Percentiles rank a stretch among this genome's conserved stretches.
Conservation (phyloP, 1,284 basidiomycete species). For the Caloboletus firmus region DNA sequence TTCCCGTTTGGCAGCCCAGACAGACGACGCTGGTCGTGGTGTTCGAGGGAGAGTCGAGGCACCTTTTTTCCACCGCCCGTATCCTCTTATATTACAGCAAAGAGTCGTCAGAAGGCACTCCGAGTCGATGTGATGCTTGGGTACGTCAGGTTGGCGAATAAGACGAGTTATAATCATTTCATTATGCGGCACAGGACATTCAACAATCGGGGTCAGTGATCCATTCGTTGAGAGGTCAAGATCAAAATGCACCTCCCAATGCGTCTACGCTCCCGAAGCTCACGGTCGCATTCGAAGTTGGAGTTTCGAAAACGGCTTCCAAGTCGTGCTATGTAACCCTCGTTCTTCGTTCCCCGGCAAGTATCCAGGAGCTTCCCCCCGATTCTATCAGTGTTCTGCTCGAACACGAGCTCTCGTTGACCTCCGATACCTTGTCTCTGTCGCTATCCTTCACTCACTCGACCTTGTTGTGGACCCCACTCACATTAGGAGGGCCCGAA, state of each 20-base stretch:
- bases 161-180: neutral
- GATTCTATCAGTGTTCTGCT: conserved; percentile 14
- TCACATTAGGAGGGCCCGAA: conserved; percentile 1
- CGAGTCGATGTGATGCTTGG: conserved; percentile 21
- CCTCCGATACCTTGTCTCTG: conserved; percentile 20
- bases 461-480: conserved; percentile 19
- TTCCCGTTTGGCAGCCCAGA: conserved; percentile 30
- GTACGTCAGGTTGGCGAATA: conserved; percentile 7
- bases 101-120: conserved; percentile 2
- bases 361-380: conserved; percentile 1
- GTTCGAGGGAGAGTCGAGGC: conserved; percentile 24
- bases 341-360: conserved; percentile 15
- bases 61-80: conserved; percentile 22
- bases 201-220: conserved; percentile 14
- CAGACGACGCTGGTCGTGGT: conserved; percentile 26
- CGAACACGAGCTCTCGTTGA: conserved; percentile 21
- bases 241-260: conserved; percentile 10
- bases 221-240: conserved; percentile 14
- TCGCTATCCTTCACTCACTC: conserved; percentile 28
- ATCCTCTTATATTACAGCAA: conserved; percentile 19
- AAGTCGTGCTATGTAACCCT: conserved; percentile 9
- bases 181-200: conserved; percentile 14
- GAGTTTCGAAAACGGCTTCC: neutral
- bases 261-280: conserved; percentile 19
- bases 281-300: conserved; percentile 26